Base-by-base conservation (phyloP, 345 rosid species). In the Camelina hispida region DNA sequence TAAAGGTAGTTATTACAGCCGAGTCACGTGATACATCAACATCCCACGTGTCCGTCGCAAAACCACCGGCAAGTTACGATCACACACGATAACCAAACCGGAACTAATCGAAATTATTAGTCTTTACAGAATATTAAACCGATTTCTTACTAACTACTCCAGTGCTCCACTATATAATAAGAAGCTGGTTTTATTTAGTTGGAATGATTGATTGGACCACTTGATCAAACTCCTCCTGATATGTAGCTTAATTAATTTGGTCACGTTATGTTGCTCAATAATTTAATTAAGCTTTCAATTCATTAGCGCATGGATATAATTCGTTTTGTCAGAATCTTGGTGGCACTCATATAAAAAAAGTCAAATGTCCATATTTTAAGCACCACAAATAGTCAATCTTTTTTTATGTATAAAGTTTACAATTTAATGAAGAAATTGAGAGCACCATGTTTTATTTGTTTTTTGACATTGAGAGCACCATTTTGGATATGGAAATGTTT, bases 1-100 rank as follows among this genome's bases (percentile, higher is more conserved):
- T 62, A 76, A 76, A 44, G 63, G 40, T 53, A 44, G 63, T 68
- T 62, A 47, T 68, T 62, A 47, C 44, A 34, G 56, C 34, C 32
- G 63, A 14, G 58, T 43, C 79, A 76, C 75, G 70, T 69, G 75
- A 61, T 42, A 76, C 15, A 43, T 1, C n/a, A 69, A 55, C 48
- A 53, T 16, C 38, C 80, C 72, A 77, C 80, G 80, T 70, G 80
- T 47, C 56, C 47, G 61, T 22, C 67, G 54, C 71, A 23, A 55
- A 22, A 3, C 74, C 76, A 62, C 71, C 75, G 80, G 59, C 75
- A 62, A 55, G 37, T 69, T 53, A 59, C 13, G 48, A 75, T 54
- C 75, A 62, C 68, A 60, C 68, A 51, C 69, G 11, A 51, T 56
- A 66, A 47, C 53, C 37, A 48, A 59, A 25, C 68, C 61, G 51